These are phyloP conservation scores for Spatholobus suberectus DNA, from an alignment of 306 rosid genomes.

Conservation along the genomic window DNA sequence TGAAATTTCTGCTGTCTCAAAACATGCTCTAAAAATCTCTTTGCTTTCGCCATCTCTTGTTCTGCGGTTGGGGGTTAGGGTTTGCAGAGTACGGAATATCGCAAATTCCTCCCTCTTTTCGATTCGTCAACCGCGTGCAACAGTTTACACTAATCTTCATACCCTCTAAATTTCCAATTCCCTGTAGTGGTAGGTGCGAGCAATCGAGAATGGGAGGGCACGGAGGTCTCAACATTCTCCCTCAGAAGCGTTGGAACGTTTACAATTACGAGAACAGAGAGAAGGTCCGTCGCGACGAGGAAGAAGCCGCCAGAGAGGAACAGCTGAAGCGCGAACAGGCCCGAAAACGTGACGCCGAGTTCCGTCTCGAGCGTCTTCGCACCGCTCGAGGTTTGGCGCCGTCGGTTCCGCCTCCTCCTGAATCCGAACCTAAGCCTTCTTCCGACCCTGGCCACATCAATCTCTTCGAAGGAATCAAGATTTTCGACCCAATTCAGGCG, in stretches of 20 bases:
- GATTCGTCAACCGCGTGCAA: too few relatives aligned
- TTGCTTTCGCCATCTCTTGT: too few relatives aligned
- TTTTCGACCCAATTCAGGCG: conserved; percentile 69
- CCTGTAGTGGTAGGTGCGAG: background rate
- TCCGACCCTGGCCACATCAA: conserved; percentile 70
- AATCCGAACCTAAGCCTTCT: conserved; percentile 35
- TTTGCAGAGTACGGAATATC: too few relatives aligned
- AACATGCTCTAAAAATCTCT: too few relatives aligned
- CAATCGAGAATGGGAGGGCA: conserved; percentile 79
- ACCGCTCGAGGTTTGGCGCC: conserved; percentile 71
- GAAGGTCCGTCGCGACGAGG: conserved; percentile 87
- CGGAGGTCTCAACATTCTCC: conserved; percentile 92
- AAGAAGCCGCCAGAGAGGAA: conserved; percentile 89
- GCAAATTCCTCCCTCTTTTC: too few relatives aligned
- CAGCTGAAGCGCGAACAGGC: conserved; percentile 85
- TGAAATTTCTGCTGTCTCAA: too few relatives aligned
- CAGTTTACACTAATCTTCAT: too few relatives aligned
- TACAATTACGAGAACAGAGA: conserved; percentile 89
- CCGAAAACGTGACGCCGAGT: conserved; percentile 74
- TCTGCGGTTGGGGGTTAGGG: too few relatives aligned
- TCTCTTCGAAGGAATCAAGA: conserved; percentile 83
- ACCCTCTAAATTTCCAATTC: background rate
- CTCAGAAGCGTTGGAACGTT: conserved; percentile 97
- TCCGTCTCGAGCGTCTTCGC: conserved; percentile 79
- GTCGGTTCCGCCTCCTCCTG: conserved; percentile 30